These are phyloP conservation scores for Aureobasidium namibiae DNA, from an alignment of 2,329 filamentous ascomycete species.

Conservation along the genomic window DNA sequence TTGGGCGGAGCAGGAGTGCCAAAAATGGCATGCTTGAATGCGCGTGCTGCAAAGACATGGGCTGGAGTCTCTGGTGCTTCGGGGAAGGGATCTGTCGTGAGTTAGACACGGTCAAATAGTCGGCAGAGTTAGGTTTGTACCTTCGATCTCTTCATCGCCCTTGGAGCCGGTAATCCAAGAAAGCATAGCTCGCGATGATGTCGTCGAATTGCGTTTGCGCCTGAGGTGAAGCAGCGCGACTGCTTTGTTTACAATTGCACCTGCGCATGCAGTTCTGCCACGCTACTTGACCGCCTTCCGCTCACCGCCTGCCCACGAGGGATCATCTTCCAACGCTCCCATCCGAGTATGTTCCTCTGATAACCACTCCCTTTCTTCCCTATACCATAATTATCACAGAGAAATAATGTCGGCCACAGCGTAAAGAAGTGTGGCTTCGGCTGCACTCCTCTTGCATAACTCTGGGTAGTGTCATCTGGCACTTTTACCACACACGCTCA, in stretches of 20 bases:
- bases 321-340: not conserved
- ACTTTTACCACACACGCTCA: conserved; percentile 12
- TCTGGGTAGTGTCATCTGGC: conserved; percentile 10
- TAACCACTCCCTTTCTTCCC: not conserved
- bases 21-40: conserved; percentile 57
- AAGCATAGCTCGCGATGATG: conserved; percentile 12
- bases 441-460: conserved; percentile 30
- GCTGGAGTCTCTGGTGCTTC: conserved; percentile 58
- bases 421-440: conserved; percentile 40
- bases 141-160: not conserved
- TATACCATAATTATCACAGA: not conserved
- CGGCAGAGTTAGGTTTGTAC: not conserved
- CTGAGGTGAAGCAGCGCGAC: not conserved
- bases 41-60: conserved; percentile 58
- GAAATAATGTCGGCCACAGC: conserved; percentile 23
- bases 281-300: not conserved
- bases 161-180: conserved; percentile 16
- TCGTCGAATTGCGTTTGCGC: not conserved
- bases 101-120: not conserved
- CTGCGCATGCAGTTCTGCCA: not conserved
- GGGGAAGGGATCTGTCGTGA: conserved; percentile 19
- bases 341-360: conserved; percentile 5
- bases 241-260: conserved; percentile 1
- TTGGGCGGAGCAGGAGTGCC: conserved; percentile 51
- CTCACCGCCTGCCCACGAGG: not conserved